Base-by-base conservation (phyloP, 2,329 filamentous ascomycete genomes). In the Colletotrichum siamense region DNA sequence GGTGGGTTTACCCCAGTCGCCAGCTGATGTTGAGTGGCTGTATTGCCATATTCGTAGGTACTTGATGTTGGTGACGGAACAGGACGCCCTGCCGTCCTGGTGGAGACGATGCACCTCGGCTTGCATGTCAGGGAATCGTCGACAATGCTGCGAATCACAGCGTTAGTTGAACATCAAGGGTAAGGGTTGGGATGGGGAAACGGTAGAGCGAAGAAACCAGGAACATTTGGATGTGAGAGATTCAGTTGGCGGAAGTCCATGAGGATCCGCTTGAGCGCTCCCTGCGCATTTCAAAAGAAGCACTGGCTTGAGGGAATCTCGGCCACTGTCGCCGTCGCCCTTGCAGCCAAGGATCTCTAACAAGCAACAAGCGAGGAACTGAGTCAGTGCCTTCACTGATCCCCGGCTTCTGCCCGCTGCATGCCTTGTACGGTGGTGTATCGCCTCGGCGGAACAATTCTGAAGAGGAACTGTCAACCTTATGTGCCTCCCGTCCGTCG, bases 141-240 rank as follows among this genome's bases (percentile, higher is more conserved):
- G 26, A 55, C 24, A 26, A 32, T 16, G 24, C 62, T 71, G 68
- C 71, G 71, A 75, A 77, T 74, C 70, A 69, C 39, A 76, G 59
- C 44, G 36, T 57, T 28, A n/a, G 36, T 39, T 9, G 34, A 64
- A 64, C 26, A 18, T 18, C 44, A 44, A 69, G 26, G 57, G n/a
- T 34, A 22, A 65, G 52, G 59, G 59, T 59, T 18, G 22, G 22
- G 65, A 69, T 68, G 65, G 59, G 64, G 63, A 59, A 32, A 68
- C 32, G 55, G 63, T 44, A 49, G 55, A 69, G 44, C 39, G 59
- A 34, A 36, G 62, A 44, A 67, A 30, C 62, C 55, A 26, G 65
- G 30, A 49, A 36, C 34, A 39, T 52, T 30, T 63, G 26, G 22
- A 55, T 74, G 65, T 61, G 64, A 49, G 71, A 70, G 65, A 34